Evolutionary conservation across 2,329 filamentous ascomycete genomes (phyloP), one percentile per base, ranked within the genome.

Genomic region (Calonectria pauciramosa): DNA sequence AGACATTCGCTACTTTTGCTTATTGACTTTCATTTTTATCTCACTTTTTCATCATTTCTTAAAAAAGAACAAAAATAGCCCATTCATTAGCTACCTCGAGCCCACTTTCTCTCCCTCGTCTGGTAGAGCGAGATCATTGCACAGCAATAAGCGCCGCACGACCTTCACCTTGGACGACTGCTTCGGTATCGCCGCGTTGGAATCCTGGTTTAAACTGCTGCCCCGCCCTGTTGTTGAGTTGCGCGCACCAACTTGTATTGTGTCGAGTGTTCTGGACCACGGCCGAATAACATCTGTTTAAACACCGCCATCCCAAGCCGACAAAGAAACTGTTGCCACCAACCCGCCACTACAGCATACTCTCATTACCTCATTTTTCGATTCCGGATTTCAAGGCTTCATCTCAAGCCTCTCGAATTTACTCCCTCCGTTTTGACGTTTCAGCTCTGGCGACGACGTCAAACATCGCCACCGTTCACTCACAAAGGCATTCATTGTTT

Each of bases 401-500:
- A 52, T 54, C 26, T 60, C 64, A 32, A 70, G 70, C 63, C 71
- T 71, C 59, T 59, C 54, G 49, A 32, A 67, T 52, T 54, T 49
- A 36, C 32, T 71, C 67, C 72, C 51, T 64, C 73, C 47, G 14
- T 4, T 7, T 23, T 38, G 32, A 32, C 10, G 38, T n/a, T 36
- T 59, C 32, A 36, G 16, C 54, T 36, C 32, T 26, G 11, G 5
- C 56, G 13, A 11, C 56, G 56, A 63, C 56, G 56, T 41, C 56
- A 60, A 60, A 41, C n/a, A 60, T 36, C 34, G 56, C 56, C 56
- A 63, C 56, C 36, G 6, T 9, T 41, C 56, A 41, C 56, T 41
- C 56, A 30, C 34, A 41, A 75, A 70, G 71, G 68, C 72, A 80
- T 81, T 81, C 75, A 78, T 79, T 52, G 38, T 26, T 30, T 68